Percentiles rank a stretch among this genome's conserved stretches.
These are phyloP conservation scores for Fusarium tanahbumbuense DNA, from an alignment of 2,329 filamentous ascomycete genomes.

Conservation along the genomic window DNA sequence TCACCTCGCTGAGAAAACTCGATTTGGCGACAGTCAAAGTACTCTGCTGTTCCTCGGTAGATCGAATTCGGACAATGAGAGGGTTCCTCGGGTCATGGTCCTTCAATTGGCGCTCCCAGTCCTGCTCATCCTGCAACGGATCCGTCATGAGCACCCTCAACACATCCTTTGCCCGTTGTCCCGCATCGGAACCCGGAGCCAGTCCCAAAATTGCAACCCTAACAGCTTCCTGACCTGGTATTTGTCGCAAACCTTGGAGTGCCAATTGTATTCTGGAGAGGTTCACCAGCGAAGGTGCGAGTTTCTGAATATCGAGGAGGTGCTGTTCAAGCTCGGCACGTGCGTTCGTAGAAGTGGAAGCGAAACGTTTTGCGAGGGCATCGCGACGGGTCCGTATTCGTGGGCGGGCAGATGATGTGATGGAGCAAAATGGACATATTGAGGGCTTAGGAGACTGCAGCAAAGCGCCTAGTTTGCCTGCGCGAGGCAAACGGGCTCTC, in stretches of 20 bases:
- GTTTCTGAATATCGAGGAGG: constrained; percentile 69
- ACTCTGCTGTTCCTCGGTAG: constrained; percentile 46
- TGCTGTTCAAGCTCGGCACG: constrained; percentile 68
- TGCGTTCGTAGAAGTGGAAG: constrained; percentile 43
- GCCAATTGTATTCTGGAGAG: constrained; percentile 79
- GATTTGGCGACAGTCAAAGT: constrained; percentile 47
- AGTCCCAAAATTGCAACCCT: constrained; percentile 69
- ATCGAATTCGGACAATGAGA: constrained; percentile 69
- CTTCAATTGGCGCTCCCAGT: constrained; percentile 75
- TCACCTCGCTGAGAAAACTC: constrained; percentile 66
- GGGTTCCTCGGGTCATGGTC: constrained; percentile 64
- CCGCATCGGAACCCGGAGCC: constrained; percentile 52
- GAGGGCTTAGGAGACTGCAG: constrained; percentile 37
- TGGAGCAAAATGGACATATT: constrained; percentile 51
- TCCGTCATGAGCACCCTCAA: constrained; percentile 77
- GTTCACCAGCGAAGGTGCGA: constrained; percentile 71
- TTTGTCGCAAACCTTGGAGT: constrained; percentile 70
- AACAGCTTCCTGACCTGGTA: constrained; percentile 66
- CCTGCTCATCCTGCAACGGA: constrained; percentile 69
- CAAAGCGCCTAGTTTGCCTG: constrained; percentile 46
- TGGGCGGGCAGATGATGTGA: constrained; percentile 36
- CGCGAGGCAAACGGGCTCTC: constrained; percentile 46
- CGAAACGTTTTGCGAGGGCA: constrained; percentile 45
- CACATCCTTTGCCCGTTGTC: constrained; percentile 69
- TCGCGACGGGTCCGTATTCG: constrained; percentile 42